Percentiles rank a stretch among this genome's conserved stretches.
Evolutionary conservation across 2,329 filamentous ascomycete genomes (phyloP).

Genomic region (Chrysosporium keratinophilum): DNA sequence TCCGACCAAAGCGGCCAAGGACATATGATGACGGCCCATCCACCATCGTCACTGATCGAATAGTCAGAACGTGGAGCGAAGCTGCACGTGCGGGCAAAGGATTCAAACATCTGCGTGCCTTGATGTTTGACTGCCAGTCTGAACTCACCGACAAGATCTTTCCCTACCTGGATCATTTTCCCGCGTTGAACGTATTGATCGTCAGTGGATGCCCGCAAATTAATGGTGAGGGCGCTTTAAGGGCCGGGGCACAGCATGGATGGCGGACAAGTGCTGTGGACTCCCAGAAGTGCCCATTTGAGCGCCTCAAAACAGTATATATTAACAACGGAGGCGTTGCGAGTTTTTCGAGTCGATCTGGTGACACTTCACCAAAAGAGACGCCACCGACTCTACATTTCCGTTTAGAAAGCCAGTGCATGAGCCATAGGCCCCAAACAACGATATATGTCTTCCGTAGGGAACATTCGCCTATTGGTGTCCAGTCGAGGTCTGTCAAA

Average conservation of each 20-base stretch:
- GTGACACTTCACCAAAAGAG: neutral
- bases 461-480: neutral
- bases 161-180: conserved; percentile 28
- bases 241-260: conserved; percentile 19
- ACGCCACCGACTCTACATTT: neutral
- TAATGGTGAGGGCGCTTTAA: conserved; percentile 18
- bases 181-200: conserved; percentile 29
- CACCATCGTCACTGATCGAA: conserved; percentile 29
- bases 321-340: neutral
- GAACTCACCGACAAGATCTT: conserved; percentile 26
- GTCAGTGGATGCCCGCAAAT: conserved; percentile 26
- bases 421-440: neutral
- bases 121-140: conserved; percentile 29
- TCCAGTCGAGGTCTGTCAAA: neutral
- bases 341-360: neutral
- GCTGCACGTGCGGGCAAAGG: conserved; percentile 23
- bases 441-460: neutral
- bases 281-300: neutral
- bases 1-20: conserved; percentile 12
- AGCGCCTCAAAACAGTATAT: neutral
- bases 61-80: conserved; percentile 36
- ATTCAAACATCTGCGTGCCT: conserved; percentile 31
- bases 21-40: conserved; percentile 10
- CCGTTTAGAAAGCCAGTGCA: neutral
- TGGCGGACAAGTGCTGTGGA: conserved; percentile 19